Evolutionary conservation across 352 stramenopile species (phyloP).

Genomic region (Pythium catenulatum): DNA sequence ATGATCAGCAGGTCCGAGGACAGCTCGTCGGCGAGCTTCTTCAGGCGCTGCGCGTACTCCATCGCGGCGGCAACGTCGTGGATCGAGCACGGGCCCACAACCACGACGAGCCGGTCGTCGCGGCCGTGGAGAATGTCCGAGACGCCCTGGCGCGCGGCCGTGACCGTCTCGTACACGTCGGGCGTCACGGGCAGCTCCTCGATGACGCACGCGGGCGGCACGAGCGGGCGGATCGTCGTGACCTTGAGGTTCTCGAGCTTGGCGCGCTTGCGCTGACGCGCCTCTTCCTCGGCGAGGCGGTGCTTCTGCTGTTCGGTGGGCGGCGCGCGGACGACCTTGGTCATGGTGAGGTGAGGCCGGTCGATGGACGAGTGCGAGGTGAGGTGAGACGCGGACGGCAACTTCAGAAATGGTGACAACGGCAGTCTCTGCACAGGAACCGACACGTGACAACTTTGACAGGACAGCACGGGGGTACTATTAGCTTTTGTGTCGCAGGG

Average conservation of each 20-base stretch:
- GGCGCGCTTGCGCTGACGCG: constrained; percentile 74
- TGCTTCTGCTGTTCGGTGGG: constrained; percentile 24
- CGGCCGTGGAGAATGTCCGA: constrained; percentile 79
- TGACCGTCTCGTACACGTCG: constrained; percentile 82
- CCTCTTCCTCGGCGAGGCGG: constrained; percentile 62
- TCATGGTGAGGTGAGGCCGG: constrained; percentile 15
- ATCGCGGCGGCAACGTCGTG: constrained; percentile 86
- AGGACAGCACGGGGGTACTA: no score
- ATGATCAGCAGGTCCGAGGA: constrained; percentile 85
- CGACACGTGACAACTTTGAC: no score
- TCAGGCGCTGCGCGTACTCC: constrained; percentile 84
- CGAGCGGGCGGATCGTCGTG: constrained; percentile 81
- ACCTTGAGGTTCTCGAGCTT: constrained; percentile 87
- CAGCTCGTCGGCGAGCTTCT: constrained; percentile 75
- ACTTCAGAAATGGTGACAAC: constrained; percentile 52
- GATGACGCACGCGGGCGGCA: constrained; percentile 82
- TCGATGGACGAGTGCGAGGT: no score
- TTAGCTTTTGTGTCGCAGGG: no score
- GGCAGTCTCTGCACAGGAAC: no score
- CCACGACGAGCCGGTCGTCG: constrained; percentile 84
- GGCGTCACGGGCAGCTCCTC: constrained; percentile 87
- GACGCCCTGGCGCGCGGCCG: constrained; percentile 72
- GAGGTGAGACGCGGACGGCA: no score
- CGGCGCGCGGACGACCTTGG: constrained; percentile 62
- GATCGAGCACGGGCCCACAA: constrained; percentile 91